Base-by-base conservation (phyloP, 805 yeast genomes). In the Isabelozyma gotoi region DNA sequence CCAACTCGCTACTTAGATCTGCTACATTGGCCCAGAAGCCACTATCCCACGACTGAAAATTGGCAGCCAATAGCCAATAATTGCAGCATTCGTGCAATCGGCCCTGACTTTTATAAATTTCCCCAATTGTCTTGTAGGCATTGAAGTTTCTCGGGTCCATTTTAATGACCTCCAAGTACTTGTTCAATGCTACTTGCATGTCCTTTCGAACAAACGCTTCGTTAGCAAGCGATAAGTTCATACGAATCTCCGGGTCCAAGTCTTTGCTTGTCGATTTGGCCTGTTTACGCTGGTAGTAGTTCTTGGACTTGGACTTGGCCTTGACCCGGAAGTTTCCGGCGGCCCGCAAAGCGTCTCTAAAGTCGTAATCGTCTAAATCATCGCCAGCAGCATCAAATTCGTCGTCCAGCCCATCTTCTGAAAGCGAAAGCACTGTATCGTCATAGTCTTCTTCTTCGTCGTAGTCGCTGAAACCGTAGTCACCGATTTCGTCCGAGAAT, bases 91-190 rank as follows among this genome's bases (percentile, higher is more conserved):
- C 85, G 50, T 83, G 80, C 39, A 77, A 63, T 37, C 81, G 72
- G 1, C 89, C 91, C 47, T 81, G 84, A 41, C 77, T 68, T 43
- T 80, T 75, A 50, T 86, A 84, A 38, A 92, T 86, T 56, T 88
- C 96, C 38, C 97, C 97, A 36, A 90, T 66, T 0, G 95, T 86
- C 55, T 86, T 84, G 70, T 91, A 91, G 0, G 97, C 97, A 36
- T 86, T 81, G 60, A 80, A 84, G 59, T 87, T 85, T 50, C 79
- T 78, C 11, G 88, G 84, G 57, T 90, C 96, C 42, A 82, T 73
- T 52, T 83, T 81, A 46, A 92, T 82, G 10, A 89, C 95, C 47
- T 80, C 88, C 51, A 73, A 67, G 62, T 77, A 91, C 39, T 76
- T 58, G 40, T 76, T 65, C 51, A 79, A 76, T 0, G 95, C 92